Evolutionary conservation across 805 yeast species (phyloP).

Genomic region (Saccharomycopsis sp.): DNA sequence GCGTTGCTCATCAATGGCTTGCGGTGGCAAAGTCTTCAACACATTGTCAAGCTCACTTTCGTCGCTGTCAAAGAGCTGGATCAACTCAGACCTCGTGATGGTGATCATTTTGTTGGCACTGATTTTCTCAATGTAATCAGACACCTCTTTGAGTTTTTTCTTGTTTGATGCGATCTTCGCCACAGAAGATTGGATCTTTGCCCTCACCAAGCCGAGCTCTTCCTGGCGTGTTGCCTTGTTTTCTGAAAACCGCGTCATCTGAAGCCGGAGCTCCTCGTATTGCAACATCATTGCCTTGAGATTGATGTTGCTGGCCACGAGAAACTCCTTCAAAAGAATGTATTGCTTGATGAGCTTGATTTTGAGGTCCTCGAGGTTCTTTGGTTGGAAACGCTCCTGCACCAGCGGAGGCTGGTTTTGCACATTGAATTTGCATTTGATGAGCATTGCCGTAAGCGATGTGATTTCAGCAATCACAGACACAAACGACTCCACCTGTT

Average conservation of each 20-base stretch:
- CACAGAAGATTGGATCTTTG: constrained; percentile 3
- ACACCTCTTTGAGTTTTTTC: constrained; percentile 5
- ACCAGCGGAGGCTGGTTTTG: background rate
- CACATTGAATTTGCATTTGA: constrained; percentile 8
- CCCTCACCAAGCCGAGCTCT: constrained; percentile 1
- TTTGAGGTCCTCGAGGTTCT: constrained; percentile 7
- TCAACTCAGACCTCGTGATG: constrained; percentile 2
- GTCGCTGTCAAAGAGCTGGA: constrained; percentile 12
- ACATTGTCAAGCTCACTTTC: constrained; percentile 2
- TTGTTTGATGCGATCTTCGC: constrained; percentile 8
- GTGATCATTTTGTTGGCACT: background rate
- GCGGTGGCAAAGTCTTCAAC: constrained; percentile 6
- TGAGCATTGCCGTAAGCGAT: constrained; percentile 1
- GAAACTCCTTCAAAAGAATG: constrained; percentile 9
- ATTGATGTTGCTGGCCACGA: constrained; percentile 6
- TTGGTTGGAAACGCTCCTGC: constrained; percentile 6
- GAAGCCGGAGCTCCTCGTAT: constrained; percentile 5
- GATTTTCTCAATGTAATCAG: constrained; percentile 1
- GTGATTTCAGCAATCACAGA: background rate
- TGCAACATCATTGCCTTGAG: constrained; percentile 10
- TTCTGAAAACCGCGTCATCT: constrained; percentile 4
- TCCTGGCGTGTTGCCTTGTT: constrained; percentile 4
- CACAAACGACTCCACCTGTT: background rate
- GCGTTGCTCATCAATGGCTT: no score
- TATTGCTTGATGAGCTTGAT: constrained; percentile 7